Percentiles rank a stretch among this genome's conserved stretches.
Evolutionary conservation across 169 alveolate species (phyloP).

Genomic region (Eimeria tenella): DNA sequence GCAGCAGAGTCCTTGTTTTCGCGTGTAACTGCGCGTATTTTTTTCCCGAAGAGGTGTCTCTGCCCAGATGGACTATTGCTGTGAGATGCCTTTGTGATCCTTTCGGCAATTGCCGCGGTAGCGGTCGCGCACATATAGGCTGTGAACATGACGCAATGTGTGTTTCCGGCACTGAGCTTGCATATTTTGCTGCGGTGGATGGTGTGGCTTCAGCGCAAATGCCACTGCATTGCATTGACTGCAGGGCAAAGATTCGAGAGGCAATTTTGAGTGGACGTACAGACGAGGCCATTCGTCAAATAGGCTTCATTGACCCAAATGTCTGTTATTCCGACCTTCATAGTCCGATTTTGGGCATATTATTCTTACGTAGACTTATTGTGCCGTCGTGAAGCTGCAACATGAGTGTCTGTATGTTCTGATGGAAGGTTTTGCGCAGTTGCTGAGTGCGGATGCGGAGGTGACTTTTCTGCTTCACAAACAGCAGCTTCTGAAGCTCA

Average conservation of each 20-base stretch:
- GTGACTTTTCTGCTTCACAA: conserved; percentile 70
- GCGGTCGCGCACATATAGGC: too few relatives aligned
- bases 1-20: too few relatives aligned
- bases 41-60: too few relatives aligned
- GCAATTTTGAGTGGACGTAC: conserved; percentile 76
- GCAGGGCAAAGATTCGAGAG: conserved; percentile 76
- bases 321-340: background rate
- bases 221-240: conserved; percentile 76
- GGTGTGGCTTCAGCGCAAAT: conserved; percentile 76
- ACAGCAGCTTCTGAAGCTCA: conserved; percentile 78
- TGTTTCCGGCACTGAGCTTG: too few relatives aligned
- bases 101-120: too few relatives aligned
- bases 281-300: conserved; percentile 74
- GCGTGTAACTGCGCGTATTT: too few relatives aligned
- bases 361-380: background rate
- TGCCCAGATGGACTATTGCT: too few relatives aligned
- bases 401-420: background rate
- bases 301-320: conserved; percentile 48
- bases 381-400: background rate
- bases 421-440: conserved; percentile 10
- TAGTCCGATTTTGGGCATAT: background rate
- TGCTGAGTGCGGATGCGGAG: conserved; percentile 74
- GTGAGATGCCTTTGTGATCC: too few relatives aligned
- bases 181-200: conserved; percentile 4
- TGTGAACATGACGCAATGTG: too few relatives aligned